Evolutionary conservation across 345 rosid species (phyloP), one percentile per base, ranked within the genome.

Genomic region (Isatis tinctoria): DNA sequence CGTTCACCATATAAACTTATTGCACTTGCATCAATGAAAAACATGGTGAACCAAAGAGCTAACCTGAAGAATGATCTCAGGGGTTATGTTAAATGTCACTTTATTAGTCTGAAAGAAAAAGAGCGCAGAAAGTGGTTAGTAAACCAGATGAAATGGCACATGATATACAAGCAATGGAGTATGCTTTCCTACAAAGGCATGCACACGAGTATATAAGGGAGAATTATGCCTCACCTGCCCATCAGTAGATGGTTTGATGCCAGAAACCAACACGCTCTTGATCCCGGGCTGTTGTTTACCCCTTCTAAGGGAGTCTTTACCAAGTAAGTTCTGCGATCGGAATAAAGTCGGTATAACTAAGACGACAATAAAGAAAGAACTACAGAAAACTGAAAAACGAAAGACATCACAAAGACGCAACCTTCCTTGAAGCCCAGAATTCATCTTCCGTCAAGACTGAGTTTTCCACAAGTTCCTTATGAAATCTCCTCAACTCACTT

Each of bases 381-480:
- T n/a, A 36, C 14, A 40, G 22, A 28, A 75, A 8, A n/a, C 3
- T 44, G 51, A 59, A 52, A 66, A 73, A 22, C 69, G 22, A 11
- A 37, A 32, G 20, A 47, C 69, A 33, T 3, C 30, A 27, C 0
- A 70, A 32, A 70, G 66, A 60, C 51, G 67, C 44, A 80, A 89
- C 95, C 96, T 87, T 89, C 72, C 97, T 87, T 67, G 96, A 82
- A 13, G 97, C 90, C 98, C 98, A 93, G 77, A 93, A 93, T 79
- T 91, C 94, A 28, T 89, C 69, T 61, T 72, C 75, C 1, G 69
- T 72, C 8, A 62, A 28, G 16, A 72, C 43, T 72, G 51, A 61
- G 49, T 61, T 72, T 61, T 51, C 75, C 22, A 72, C 75, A 51
- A 72, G 52, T 51, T 72, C 69, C 61, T 61, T 72, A 27, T 72